phyloP scores from a whole-genome alignment of 768 basidiomycete species.

The Trametes sanguinea region DNA sequence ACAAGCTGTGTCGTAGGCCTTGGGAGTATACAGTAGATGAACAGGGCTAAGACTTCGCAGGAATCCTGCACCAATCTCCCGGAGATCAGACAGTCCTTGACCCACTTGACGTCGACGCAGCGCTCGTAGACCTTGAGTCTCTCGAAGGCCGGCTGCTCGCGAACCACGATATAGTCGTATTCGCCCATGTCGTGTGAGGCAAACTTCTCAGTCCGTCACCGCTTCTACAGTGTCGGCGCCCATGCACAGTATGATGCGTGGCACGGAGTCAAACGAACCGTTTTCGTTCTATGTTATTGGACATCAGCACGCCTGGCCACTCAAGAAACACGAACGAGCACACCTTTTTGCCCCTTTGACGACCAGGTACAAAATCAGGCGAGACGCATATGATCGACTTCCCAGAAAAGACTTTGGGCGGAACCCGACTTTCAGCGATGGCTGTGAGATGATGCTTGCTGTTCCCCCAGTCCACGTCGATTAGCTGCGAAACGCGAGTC shows the following conservation, averaged over 20 bases:
- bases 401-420: slow-evolving; percentile 57
- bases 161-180: slow-evolving; percentile 68
- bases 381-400: slow-evolving; percentile 65
- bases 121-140: slow-evolving; percentile 29
- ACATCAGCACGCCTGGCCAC: background rate
- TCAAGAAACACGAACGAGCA: slow-evolving; percentile 5
- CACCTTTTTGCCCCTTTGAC: slow-evolving; percentile 32
- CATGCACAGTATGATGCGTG: slow-evolving; percentile 74
- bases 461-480: slow-evolving; percentile 53
- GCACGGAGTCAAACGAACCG: slow-evolving; percentile 41
- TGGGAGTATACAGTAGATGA: too few species aligned
- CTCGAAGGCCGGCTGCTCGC: slow-evolving; percentile 43
- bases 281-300: background rate
- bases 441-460: slow-evolving; percentile 53
- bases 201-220: slow-evolving; percentile 47
- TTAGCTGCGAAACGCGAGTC: slow-evolving; percentile 46
- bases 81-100: slow-evolving; percentile 76
- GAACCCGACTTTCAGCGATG: slow-evolving; percentile 59
- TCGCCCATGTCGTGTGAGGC: slow-evolving; percentile 38
- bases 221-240: slow-evolving; percentile 74
- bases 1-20: background rate
- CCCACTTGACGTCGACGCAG: slow-evolving; percentile 63
- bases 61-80: slow-evolving; percentile 46
- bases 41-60: too few species aligned
- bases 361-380: slow-evolving; percentile 45